These are phyloP conservation scores for Wickerhamiella spandovensis DNA, from an alignment of 805 yeast species.

Conservation along the genomic window DNA sequence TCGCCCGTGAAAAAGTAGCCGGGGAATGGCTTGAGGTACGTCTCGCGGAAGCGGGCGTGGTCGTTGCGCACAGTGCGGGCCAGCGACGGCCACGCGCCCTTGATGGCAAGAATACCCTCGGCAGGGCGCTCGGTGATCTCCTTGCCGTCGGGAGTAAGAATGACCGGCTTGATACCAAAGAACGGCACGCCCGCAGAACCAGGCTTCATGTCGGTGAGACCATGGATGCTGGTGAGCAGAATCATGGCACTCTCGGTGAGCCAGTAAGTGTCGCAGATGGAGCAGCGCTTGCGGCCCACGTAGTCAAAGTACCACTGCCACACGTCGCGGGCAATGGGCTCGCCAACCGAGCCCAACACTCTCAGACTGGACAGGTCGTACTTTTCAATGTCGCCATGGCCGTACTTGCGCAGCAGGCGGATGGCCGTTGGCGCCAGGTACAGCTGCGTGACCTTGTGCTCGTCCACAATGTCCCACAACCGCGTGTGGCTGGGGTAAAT, in stretches of 20 bases:
- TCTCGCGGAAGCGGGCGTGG: slow-evolving; percentile 61
- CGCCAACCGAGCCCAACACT: slow-evolving; percentile 90
- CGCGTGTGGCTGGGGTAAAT: slow-evolving; percentile 71
- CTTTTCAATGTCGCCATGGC: slow-evolving; percentile 55
- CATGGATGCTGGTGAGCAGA: slow-evolving; percentile 62
- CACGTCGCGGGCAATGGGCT: slow-evolving; percentile 87
- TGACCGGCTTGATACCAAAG: slow-evolving; percentile 63
- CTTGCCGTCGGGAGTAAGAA: slow-evolving; percentile 58
- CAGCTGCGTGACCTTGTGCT: slow-evolving; percentile 77
- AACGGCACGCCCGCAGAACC: slow-evolving; percentile 79
- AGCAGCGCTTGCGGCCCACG: slow-evolving; percentile 71
- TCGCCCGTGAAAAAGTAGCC: slow-evolving; percentile 80
- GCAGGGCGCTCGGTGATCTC: slow-evolving; percentile 57
- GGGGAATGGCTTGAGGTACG: slow-evolving; percentile 71
- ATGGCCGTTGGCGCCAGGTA: slow-evolving; percentile 95
- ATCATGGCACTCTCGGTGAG: slow-evolving; percentile 82
- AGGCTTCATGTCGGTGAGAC: slow-evolving; percentile 67
- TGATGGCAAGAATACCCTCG: slow-evolving; percentile 69
- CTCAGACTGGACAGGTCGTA: slow-evolving; percentile 59
- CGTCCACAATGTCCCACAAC: slow-evolving; percentile 77
- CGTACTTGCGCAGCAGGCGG: slow-evolving; percentile 73
- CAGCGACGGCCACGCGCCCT: slow-evolving; percentile 72
- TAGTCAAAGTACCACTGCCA: slow-evolving; percentile 94
- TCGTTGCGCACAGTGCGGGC: slow-evolving; percentile 73
- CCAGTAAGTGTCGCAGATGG: slow-evolving; percentile 78